Conservation (phyloP, 1,284 basidiomycete genomes). For the Ceratobasidium sp. region DNA sequence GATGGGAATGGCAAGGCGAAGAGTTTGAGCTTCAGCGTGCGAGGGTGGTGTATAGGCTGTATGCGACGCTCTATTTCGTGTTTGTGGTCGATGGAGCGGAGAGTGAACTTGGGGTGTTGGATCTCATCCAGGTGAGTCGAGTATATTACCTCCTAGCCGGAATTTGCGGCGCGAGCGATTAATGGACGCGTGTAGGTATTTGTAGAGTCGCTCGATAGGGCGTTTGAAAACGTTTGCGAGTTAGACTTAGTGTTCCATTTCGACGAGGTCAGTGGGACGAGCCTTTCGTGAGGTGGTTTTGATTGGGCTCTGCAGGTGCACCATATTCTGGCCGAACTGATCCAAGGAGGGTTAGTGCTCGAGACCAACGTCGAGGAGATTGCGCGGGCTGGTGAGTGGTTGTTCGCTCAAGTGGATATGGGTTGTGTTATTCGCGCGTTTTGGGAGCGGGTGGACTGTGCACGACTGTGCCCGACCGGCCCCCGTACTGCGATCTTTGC, state of each 20-base stretch:
- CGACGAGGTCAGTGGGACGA: conserved; percentile 83
- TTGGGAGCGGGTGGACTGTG: conserved; percentile 16
- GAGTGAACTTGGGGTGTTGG: conserved; percentile 94
- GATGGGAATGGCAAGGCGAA: conserved; percentile 36
- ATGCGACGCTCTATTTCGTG: conserved; percentile 96
- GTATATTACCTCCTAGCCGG: background rate
- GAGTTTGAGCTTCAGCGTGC: conserved; percentile 48
- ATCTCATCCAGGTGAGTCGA: conserved; percentile 87
- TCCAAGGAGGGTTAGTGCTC: conserved; percentile 96
- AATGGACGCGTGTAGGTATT: conserved; percentile 70
- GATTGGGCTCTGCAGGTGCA: conserved; percentile 67
- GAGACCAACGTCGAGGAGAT: conserved; percentile 98
- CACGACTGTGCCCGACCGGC: conserved; percentile 4
- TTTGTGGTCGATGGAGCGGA: conserved; percentile 96
- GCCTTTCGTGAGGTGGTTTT: background rate
- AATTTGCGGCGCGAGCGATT: background rate
- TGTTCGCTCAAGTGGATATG: conserved; percentile 11
- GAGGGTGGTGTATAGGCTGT: conserved; percentile 81
- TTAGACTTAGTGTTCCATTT: conserved; percentile 98
- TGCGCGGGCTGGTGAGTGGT: conserved; percentile 67
- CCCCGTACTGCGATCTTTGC: conserved; percentile 25
- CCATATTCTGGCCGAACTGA: conserved; percentile 91
- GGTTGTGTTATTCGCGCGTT: conserved; percentile 4
- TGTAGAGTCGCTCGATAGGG: conserved; percentile 93
- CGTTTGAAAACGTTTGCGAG: conserved; percentile 99